A percentile compares a stretch with the other conserved stretches of the same genome.
Evolutionary conservation across 352 stramenopile genomes (phyloP).

Genomic region (Aphanomyces invadans): DNA sequence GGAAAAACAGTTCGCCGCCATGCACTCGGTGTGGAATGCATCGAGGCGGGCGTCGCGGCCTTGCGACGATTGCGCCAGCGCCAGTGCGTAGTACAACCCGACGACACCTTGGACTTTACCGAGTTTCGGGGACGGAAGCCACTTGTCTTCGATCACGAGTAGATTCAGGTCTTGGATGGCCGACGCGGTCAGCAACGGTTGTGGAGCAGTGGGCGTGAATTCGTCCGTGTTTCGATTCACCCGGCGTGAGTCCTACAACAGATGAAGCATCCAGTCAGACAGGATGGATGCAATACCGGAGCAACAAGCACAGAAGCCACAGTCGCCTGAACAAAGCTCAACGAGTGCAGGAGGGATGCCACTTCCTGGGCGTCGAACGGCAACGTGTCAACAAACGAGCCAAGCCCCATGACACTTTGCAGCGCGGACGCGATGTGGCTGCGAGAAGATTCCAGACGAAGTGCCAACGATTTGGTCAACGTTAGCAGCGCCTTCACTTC

Average conservation of each 20-base stretch:
- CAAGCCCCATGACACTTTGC: constrained; percentile 11
- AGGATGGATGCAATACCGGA: constrained; percentile 16
- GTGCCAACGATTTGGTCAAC: constrained; percentile 31
- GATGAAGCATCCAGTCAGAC: neutral
- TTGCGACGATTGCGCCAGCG: neutral
- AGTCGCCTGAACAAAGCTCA: constrained; percentile 55
- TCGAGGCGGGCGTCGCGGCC: neutral
- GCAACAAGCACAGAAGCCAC: constrained; percentile 47
- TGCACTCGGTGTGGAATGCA: neutral
- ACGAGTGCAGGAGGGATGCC: constrained; percentile 63
- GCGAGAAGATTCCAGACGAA: constrained; percentile 45
- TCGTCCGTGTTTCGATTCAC: constrained; percentile 32
- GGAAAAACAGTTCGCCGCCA: neutral
- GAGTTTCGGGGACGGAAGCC: neutral
- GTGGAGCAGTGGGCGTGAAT: neutral
- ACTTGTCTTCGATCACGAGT: constrained; percentile 3
- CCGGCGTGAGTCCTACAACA: constrained; percentile 27
- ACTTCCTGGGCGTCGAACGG: constrained; percentile 52
- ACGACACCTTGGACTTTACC: constrained; percentile 16
- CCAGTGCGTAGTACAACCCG: neutral
- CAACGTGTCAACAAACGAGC: constrained; percentile 3
- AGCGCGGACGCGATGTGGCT: constrained; percentile 47
- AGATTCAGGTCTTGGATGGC: neutral
- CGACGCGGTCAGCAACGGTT: neutral
- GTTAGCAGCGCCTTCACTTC: constrained; percentile 54